Evolutionary conservation across 2,329 filamentous ascomycete genomes (phyloP), one percentile per base, ranked within the genome.

Genomic region (Botrytis sinoallii): DNA sequence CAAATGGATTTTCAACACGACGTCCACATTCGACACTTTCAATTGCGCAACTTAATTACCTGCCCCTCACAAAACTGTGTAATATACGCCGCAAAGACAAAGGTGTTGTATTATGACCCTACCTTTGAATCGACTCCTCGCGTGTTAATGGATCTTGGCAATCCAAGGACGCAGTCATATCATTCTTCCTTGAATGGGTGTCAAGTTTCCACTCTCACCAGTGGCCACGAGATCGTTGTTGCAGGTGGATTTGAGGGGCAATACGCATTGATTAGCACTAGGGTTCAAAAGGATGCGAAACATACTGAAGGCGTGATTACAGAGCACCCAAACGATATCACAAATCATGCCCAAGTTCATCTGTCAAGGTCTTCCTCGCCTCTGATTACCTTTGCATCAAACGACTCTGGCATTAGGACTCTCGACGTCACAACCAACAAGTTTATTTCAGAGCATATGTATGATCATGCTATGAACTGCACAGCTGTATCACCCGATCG

Each of bases 401-500:
- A 92, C 75, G 90, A 92, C 77, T 83, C 83, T 29, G 84, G 84
- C 4, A 86, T 92, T 76, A 87, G 90, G 32, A 82, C 89, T 44
- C 81, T 92, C 64, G 90, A 92, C 76, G 79, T 91, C 16, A 81
- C 81, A 57, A 88, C 88, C 6, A 88, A 92, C 75, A 87, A 84
- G 38, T 89, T 92, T 75, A 83, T 88, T 8, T 84, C 86, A 55
- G 83, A 87, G 46, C 85, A 86, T 75, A 83, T 81, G 64, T 93
- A 91, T 80, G 82, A 85, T 0, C 87, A 88, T 77, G 85, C 92
- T 4, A 85, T 94, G 75, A 95, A 95, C 82, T 93, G 91, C 83
- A 88, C 91, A 1, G 90, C 91, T 2, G 85, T 92, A 2, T 93
- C 91, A 1, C 90, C 92, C 0, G 90, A 94, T 79, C 86, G 89